Base-by-base conservation (phyloP, 805 yeast species). In the Saturnispora halmiae region DNA sequence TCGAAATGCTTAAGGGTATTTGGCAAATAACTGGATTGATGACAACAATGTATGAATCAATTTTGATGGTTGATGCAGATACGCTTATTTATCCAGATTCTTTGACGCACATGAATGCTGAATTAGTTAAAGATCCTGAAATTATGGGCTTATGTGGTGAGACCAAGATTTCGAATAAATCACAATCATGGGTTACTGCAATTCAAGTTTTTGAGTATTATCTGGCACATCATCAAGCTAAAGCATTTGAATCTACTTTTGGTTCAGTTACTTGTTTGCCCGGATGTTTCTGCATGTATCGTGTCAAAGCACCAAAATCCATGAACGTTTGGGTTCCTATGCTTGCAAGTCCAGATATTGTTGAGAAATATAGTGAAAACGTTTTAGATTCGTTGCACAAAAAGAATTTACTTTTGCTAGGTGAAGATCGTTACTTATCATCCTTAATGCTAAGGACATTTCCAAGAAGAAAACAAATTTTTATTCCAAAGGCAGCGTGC, bases 81-180 rank as follows among this genome's bases (percentile, higher is more conserved):
- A 86, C 96, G 0, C 77, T 77, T 55, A 85, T 87, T 3, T 84
- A 69, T 59, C 94, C 94, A 0, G 95, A 88, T 58, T 79, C 90
- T 4, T 55, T 86, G 47, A 82, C 92, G 6, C 96, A 88, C 55
- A 84, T 87, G 95, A 69, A 73, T 47, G 95, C 94, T 1, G 84
- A 82, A 52, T 78, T 87, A 84, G 87, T 84, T 18, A 80, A 75
- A 52, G 90, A 87, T 56, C 94, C 95, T 0, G 67, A 66, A 47
- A 69, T 87, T 42, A 87, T 87, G 94, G 96, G 96, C 2, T 66
- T 87, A 33, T 87, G 96, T 69, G 96, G 96, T 37, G 96, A 87
- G 58, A 87, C 96, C 0, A 86, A 84, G 59, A 87, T 87, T 51
- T 75, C 94, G 4, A 87, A 87, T 60, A 87, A 87, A 58, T 58